Evolutionary conservation across 2,329 filamentous ascomycete species (phyloP), one percentile per base, ranked within the genome.

Genomic region (Zymoseptoria tritici): DNA sequence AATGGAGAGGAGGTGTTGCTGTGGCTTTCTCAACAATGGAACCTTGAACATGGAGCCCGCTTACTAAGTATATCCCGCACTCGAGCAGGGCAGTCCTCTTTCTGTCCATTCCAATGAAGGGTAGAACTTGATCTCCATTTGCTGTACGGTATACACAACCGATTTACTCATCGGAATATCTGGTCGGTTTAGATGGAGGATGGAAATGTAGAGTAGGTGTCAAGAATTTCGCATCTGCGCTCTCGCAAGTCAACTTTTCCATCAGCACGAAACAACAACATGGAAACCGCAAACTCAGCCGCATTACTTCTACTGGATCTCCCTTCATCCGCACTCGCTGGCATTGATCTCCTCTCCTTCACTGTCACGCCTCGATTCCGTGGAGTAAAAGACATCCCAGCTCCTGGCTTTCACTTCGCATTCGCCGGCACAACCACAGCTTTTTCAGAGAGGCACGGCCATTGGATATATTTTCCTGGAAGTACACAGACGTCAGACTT

Each of bases 301-400:
- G 65, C 67, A 22, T 56, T 73, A 26, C 72, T 80, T 4, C 68
- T 80, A 2, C 72, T 81, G n/a, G 73, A 77, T 57, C 72, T 79
- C 9, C 73, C 77, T 7, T 72, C 74, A 31, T 70, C 76, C 54
- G 77, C 80, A 1, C 73, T 81, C 13, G 80, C 81, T 64, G 84
- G 80, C 61, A 80, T 84, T 68, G 73, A 83, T 69, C 64, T 82
- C 54, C 78, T 86, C 55, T 83, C 84, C 52, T 87, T 87, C 72
- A 85, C 83, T 16, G 82, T 83, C 3, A 83, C 83, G 9, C 76
- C 82, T 9, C 80, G 81, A 56, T 87, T 87, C 71, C 78, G 79
- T 59, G 85, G 85, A 26, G 80, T 87, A 66, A 83, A 81, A 62
- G 79, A 83, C 63, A 67, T 87, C 3, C 82, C 84, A 0, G 67